Percentiles rank a stretch among this genome's conserved stretches.
phyloP scores from a whole-genome alignment of 257 asterid genomes.

The Fraxinus anomala region DNA sequence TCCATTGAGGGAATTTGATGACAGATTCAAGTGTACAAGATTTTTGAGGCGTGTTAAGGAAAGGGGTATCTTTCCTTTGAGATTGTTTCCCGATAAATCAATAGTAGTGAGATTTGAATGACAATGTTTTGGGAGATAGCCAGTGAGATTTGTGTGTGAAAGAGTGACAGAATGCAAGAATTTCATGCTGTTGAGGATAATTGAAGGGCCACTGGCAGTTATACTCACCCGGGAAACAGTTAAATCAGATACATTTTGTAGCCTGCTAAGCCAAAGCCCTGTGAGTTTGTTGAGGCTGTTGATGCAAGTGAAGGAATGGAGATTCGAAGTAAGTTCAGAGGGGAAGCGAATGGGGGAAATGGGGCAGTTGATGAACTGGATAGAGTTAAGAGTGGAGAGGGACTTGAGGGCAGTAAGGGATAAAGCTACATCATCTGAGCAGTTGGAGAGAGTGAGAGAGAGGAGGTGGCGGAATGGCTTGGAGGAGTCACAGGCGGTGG shows the following conservation, averaged over 20 bases:
- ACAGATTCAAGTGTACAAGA: slow-evolving; percentile 61
- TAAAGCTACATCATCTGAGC: slow-evolving; percentile 72
- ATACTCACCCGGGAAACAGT: slow-evolving; percentile 56
- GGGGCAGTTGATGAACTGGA: slow-evolving; percentile 70
- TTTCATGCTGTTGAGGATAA: slow-evolving; percentile 52
- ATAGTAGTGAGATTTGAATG: slow-evolving; percentile 59
- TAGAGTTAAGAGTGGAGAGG: slow-evolving; percentile 66
- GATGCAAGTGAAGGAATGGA: slow-evolving; percentile 68
- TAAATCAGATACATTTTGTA: slow-evolving; percentile 51
- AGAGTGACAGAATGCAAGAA: slow-evolving; percentile 52
- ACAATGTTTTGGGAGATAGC: slow-evolving; percentile 66
- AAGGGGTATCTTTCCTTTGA: slow-evolving; percentile 63
- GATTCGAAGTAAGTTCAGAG: slow-evolving; percentile 56
- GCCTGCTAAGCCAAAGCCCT: slow-evolving; percentile 67
- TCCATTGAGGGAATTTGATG: slow-evolving; percentile 68
- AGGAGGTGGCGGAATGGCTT: slow-evolving; percentile 75
- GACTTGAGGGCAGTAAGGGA: slow-evolving; percentile 70
- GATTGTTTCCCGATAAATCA: slow-evolving; percentile 66
- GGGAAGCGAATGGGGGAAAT: slow-evolving; percentile 66
- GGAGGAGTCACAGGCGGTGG: slow-evolving; percentile 62
- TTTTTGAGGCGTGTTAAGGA: slow-evolving; percentile 63
- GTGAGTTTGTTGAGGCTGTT: slow-evolving; percentile 66
- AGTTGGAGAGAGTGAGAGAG: slow-evolving; percentile 75
- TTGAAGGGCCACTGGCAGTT: slow-evolving; percentile 55
- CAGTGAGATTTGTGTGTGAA: slow-evolving; percentile 65